Conservation (phyloP, 108 stramenopile species). For the Skeletonema potamos region DNA sequence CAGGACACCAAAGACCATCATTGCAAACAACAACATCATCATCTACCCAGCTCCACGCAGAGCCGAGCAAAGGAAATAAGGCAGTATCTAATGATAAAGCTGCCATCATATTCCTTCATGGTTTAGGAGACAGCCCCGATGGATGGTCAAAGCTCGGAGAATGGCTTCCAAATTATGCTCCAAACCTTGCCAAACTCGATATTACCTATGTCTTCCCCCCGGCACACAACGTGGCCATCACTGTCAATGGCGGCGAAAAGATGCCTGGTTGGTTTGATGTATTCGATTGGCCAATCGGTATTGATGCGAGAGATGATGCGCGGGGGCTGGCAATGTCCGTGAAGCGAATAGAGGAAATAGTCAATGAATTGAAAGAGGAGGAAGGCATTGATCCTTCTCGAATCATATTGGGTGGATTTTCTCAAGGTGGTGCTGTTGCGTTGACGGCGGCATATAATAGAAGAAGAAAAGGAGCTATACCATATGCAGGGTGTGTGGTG, state of each 20-base stretch:
- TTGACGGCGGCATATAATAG: constrained; percentile 43
- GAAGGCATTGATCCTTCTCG: constrained; percentile 33
- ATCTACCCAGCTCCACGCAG: background rate
- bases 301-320: constrained; percentile 43
- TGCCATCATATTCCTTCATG: constrained; percentile 46
- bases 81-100: constrained; percentile 20
- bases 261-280: constrained; percentile 52
- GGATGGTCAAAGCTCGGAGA: constrained; percentile 43
- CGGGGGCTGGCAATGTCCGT: constrained; percentile 39
- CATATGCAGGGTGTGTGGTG: constrained; percentile 42
- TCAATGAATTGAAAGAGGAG: constrained; percentile 44
- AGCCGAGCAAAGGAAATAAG: background rate
- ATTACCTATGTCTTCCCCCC: constrained; percentile 46
- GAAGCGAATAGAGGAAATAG: constrained; percentile 30
- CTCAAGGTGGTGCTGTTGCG: constrained; percentile 51
- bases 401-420: constrained; percentile 48
- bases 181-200: constrained; percentile 25
- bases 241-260: constrained; percentile 41
- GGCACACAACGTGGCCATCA: constrained; percentile 35
- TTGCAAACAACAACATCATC: background rate
- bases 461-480: constrained; percentile 29
- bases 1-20: background rate
- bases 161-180: constrained; percentile 24
- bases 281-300: constrained; percentile 50
- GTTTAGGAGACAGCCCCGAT: constrained; percentile 45